phyloP scores from a whole-genome alignment of 306 rosid species.

The Notholithocarpus densiflorus region DNA sequence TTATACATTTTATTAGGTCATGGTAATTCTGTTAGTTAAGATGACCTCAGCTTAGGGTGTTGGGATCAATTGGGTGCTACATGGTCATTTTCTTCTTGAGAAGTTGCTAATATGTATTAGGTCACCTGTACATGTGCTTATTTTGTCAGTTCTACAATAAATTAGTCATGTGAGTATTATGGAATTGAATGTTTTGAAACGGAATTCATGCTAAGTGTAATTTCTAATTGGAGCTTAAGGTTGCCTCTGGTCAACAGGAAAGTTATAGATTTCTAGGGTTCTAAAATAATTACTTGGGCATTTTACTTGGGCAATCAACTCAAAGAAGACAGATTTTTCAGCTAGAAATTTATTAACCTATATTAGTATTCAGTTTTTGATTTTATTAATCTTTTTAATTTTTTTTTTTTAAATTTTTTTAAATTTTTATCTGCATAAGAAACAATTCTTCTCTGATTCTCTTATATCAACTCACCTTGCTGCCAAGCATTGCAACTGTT shows the following conservation, averaged over 20 bases:
- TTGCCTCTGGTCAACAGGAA: background rate
- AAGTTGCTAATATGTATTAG: background rate
- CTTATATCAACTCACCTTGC: background rate
- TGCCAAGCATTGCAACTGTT: too few species aligned
- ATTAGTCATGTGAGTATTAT: background rate
- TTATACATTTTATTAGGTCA: background rate
- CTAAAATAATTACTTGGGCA: background rate
- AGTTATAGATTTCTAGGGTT: background rate
- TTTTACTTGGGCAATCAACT: background rate
- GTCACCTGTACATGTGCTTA: background rate
- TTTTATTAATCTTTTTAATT: too few species aligned
- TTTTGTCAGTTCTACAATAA: background rate
- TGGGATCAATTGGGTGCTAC: background rate
- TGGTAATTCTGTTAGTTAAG: background rate
- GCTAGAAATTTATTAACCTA: background rate
- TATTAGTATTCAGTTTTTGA: background rate
- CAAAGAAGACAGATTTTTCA: background rate
- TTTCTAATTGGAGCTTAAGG: background rate
- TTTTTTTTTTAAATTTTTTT: background rate
- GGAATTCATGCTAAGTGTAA: background rate
- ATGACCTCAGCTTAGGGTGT: background rate
- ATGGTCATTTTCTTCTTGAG: background rate
- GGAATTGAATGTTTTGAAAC: background rate
- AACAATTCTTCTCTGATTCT: background rate
- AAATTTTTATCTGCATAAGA: background rate